phyloP scores from a whole-genome alignment of 441 rosid species.

The Iberis amara region DNA sequence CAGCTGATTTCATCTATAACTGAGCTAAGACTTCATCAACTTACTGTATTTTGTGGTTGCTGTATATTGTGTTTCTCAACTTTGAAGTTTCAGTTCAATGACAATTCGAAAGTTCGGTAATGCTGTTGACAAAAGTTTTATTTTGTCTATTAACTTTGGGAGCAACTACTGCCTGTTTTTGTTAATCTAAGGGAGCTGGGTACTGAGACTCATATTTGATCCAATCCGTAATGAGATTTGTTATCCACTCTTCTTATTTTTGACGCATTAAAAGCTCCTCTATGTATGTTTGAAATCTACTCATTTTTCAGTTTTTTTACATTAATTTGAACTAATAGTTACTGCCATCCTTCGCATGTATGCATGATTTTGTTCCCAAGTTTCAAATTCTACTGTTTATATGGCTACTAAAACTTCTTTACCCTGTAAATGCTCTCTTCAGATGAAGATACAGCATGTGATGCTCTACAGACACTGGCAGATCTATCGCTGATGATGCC shows the following conservation, averaged over 20 bases:
- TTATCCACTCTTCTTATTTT: conserved; percentile 14
- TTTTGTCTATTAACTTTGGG: conserved; percentile 10
- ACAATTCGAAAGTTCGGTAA: not conserved
- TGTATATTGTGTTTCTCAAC: conserved; percentile 15
- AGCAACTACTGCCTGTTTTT: conserved; percentile 12
- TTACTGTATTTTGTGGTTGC: conserved; percentile 13
- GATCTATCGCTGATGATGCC: conserved; percentile 93
- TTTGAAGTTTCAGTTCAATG: not conserved
- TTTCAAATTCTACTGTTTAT: conserved; percentile 8
- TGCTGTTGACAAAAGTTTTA: not conserved
- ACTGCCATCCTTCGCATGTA: conserved; percentile 1
- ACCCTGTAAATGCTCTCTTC: conserved; percentile 25
- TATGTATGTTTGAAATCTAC: not conserved
- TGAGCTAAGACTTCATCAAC: not conserved
- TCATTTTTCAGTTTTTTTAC: conserved; percentile 13
- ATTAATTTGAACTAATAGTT: conserved; percentile 10
- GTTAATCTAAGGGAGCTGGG: conserved; percentile 9
- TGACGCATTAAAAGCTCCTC: conserved; percentile 10
- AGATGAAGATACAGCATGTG: conserved; percentile 60
- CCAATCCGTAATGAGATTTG: conserved; percentile 10
- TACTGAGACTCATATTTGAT: conserved; percentile 14
- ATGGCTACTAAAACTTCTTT: conserved; percentile 12
- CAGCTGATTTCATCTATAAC: not conserved
- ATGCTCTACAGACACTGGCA: conserved; percentile 68
- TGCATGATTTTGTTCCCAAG: conserved; percentile 13